Percentiles rank a stretch among this genome's conserved stretches.
Conservation (phyloP, 2,329 filamentous ascomycete genomes). For the Cladophialophora psammophila region DNA sequence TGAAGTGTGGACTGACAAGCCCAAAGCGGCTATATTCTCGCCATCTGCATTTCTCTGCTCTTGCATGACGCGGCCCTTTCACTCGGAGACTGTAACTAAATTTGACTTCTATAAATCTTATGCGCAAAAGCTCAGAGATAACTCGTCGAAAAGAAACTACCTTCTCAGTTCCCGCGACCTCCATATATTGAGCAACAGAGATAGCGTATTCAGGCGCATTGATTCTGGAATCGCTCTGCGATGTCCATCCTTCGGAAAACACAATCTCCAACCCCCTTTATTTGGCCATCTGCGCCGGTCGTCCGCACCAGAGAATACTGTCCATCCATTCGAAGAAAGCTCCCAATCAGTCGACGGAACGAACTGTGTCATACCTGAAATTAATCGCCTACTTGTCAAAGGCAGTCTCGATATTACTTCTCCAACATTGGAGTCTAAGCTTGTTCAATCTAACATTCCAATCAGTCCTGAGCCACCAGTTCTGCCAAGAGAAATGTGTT, state of each 20-base stretch:
- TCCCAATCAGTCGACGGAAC: conserved; percentile 8
- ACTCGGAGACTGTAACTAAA: conserved; percentile 9
- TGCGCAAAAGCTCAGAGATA: conserved; percentile 18
- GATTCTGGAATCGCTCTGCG: conserved; percentile 7
- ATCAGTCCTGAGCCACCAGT: conserved; percentile 15
- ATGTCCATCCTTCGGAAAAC: conserved; percentile 6
- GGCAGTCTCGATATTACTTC: conserved; percentile 7
- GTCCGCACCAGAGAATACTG: conserved; percentile 18
- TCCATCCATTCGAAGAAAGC: conserved; percentile 4
- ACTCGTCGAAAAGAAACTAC: conserved; percentile 17
- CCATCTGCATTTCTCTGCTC: conserved; percentile 11
- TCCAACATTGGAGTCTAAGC: conserved; percentile 5
- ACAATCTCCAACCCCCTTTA: conserved; percentile 7
- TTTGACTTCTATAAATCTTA: conserved; percentile 18
- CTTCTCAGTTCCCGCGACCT: conserved; percentile 16
- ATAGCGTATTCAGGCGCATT: conserved; percentile 20
- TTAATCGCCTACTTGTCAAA: background rate
- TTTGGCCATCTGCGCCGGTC: conserved; percentile 17
- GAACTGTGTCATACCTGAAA: conserved; percentile 2
- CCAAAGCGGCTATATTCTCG: conserved; percentile 14
- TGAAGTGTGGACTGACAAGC: conserved; percentile 20
- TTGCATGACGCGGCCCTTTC: conserved; percentile 14
- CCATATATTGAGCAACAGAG: conserved; percentile 19
- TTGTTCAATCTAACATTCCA: conserved; percentile 6
- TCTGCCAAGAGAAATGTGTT: conserved; percentile 19